Base-by-base conservation (phyloP, 2,329 filamentous ascomycete species). In the Aspergillus sp. region DNA sequence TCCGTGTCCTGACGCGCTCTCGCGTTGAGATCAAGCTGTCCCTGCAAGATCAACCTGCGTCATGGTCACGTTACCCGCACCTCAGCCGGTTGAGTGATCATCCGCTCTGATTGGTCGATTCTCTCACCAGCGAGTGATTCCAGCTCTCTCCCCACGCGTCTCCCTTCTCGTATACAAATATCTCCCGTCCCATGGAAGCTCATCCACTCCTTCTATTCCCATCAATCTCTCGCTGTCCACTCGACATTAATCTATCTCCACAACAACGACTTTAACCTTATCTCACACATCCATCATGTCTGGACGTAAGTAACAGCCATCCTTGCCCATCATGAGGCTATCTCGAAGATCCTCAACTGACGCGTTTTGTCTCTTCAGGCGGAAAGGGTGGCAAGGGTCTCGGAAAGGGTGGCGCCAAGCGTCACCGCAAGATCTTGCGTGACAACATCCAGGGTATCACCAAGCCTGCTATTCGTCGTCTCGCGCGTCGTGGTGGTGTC, bases 391-490 rank as follows among this genome's bases (percentile, higher is more conserved):
- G 93, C 78, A 96, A 96, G 88, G 93, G 92, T 79, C 91, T 96
- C 81, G 93, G 93, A 79, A 96, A 96, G 88, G 93, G 93, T 68
- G 93, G 93, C 80, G 93, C 93, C 82, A 98, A 97, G 90, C 93
- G 93, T 82, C 93, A 97, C 84, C 89, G 93, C 76, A 97, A 97
- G 90, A 97, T 97, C 85, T 86, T 97, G 80, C 91, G 93, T 82
- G 93, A 96, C 89, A 97, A 96, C 90, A 97, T 97, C 77, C 93
- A 97, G 84, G 93, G 93, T 83, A 97, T 97, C 77, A 97, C 93
- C 76, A 97, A 97, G 90, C 93, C 93, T 73, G 93, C 93, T 73
- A 97, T 97, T 82, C 89, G 93, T 75, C 93, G 93, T 96, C 92
- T 97, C 78, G 93, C 93, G 67, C 93, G 93, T 83, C 92, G 93